phyloP scores from a whole-genome alignment of 2,329 filamentous ascomycete species.

The Cladosporium colombiae region DNA sequence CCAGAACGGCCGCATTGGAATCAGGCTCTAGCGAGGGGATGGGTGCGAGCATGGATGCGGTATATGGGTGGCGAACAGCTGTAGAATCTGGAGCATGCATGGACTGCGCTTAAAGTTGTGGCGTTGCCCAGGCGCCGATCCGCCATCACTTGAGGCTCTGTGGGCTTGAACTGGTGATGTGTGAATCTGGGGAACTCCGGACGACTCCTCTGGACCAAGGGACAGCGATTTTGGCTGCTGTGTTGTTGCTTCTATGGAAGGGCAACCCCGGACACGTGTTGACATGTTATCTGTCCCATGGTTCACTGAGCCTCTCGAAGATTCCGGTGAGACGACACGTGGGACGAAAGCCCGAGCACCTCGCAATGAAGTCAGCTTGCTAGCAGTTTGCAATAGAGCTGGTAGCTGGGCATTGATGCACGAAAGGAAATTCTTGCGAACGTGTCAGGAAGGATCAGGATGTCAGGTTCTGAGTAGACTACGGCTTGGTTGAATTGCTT shows the following conservation, averaged over 20 bases:
- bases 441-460: background rate
- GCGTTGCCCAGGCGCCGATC: constrained; percentile 8
- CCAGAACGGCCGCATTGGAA: background rate
- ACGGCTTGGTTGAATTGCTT: background rate
- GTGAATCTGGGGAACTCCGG: background rate
- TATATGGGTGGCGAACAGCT: background rate
- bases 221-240: background rate
- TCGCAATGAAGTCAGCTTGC: background rate
- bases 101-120: constrained; percentile 9
- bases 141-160: background rate
- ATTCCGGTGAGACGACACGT: background rate
- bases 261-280: background rate
- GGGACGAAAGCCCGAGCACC: background rate
- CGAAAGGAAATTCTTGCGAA: background rate
- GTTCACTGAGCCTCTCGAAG: background rate
- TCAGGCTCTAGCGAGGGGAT: background rate
- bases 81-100: constrained; percentile 2
- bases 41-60: background rate
- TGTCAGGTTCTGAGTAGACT: background rate
- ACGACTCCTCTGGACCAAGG: background rate
- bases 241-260: background rate
- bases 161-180: background rate
- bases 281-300: background rate
- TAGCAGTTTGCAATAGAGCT: background rate
- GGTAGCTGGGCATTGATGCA: background rate